phyloP scores from a whole-genome alignment of 1,284 basidiomycete genomes.

The Inonotus hispidus region DNA sequence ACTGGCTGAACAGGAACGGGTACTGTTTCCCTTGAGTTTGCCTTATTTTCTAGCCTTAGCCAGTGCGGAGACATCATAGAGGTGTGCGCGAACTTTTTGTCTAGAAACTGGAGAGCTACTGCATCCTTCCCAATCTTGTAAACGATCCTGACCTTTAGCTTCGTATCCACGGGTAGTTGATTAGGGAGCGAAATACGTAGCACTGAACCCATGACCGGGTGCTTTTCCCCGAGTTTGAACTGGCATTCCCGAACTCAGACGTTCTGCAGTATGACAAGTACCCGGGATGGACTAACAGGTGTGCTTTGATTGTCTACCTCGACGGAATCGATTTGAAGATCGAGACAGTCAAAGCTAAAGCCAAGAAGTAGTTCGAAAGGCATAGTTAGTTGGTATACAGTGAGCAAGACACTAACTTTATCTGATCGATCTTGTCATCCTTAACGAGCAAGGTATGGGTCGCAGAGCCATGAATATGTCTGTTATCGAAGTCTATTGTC shows the following conservation, averaged over 20 bases:
- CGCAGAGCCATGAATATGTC: constrained; percentile 67
- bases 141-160: constrained; percentile 50
- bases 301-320: constrained; percentile 40
- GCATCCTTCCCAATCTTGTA: constrained; percentile 77
- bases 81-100: constrained; percentile 55
- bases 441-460: constrained; percentile 60
- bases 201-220: constrained; percentile 69
- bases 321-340: constrained; percentile 59
- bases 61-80: background rate
- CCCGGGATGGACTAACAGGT: constrained; percentile 34
- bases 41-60: constrained; percentile 31
- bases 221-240: constrained; percentile 49
- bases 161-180: constrained; percentile 37
- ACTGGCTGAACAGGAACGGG: constrained; percentile 92
- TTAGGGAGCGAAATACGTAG: constrained; percentile 48
- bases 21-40: constrained; percentile 87
- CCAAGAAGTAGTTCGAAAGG: constrained; percentile 2
- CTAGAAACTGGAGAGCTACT: constrained; percentile 92
- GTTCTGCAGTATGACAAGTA: background rate
- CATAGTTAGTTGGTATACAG: constrained; percentile 15
- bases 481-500: constrained; percentile 71
- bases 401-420: constrained; percentile 44
- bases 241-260: constrained; percentile 24
- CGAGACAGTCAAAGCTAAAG: constrained; percentile 71
- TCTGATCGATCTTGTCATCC: constrained; percentile 53